Percentiles rank a stretch among this genome's conserved stretches.
phyloP scores from a whole-genome alignment of 2,329 filamentous ascomycete species.

The Aspergillus glaucus region DNA sequence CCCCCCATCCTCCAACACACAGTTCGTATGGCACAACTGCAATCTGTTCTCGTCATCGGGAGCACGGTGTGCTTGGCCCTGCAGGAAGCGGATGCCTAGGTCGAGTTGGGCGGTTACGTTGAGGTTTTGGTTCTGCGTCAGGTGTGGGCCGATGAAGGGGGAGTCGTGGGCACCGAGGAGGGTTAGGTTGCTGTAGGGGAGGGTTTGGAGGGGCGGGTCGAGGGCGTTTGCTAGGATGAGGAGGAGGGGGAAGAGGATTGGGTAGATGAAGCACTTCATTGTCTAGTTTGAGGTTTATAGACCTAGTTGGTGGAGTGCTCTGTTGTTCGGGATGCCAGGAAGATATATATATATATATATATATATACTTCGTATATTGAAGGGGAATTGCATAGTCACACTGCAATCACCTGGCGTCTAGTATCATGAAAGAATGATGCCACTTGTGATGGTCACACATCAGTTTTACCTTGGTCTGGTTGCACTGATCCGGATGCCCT shows the following conservation, averaged over 20 bases:
- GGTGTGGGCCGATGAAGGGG: constrained; percentile 54
- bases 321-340: too few relatives aligned
- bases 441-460: too few relatives aligned
- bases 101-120: constrained; percentile 54
- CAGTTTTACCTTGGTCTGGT: too few relatives aligned
- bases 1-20: constrained; percentile 54
- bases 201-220: constrained; percentile 18
- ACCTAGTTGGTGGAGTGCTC: too few relatives aligned
- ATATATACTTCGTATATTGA: too few relatives aligned
- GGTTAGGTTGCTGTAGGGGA: constrained; percentile 55
- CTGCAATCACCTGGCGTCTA: too few relatives aligned
- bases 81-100: constrained; percentile 58
- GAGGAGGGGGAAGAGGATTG: constrained; percentile 3
- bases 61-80: constrained; percentile 55
- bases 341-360: too few relatives aligned
- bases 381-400: too few relatives aligned
- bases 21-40: constrained; percentile 60
- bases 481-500: too few relatives aligned
- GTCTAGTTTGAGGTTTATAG: background rate
- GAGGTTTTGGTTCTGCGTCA: constrained; percentile 56
- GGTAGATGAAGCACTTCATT: background rate
- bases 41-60: constrained; percentile 44
- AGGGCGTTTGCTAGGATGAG: constrained; percentile 6
- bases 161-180: constrained; percentile 61
- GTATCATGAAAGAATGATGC: too few relatives aligned